Evolutionary conservation across 2,329 filamentous ascomycete species (phyloP).

Genomic region (Penicillium hordei): DNA sequence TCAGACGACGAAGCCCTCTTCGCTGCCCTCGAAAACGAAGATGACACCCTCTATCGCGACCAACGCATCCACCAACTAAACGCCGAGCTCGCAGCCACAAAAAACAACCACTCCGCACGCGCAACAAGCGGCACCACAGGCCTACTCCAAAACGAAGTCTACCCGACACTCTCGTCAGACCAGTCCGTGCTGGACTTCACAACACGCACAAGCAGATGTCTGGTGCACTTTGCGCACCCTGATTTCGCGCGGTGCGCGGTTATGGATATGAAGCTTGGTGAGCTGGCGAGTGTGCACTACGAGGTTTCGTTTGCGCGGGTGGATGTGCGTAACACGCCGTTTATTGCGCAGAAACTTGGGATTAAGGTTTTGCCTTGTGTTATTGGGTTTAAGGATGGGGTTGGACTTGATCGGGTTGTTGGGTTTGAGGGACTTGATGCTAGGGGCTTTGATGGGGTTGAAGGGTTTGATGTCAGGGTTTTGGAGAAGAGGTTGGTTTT

Average conservation of each 20-base stretch:
- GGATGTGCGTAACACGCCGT: constrained; percentile 48
- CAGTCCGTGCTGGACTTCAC: constrained; percentile 61
- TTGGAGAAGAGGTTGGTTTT: constrained; percentile 45
- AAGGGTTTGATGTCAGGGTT: constrained; percentile 41
- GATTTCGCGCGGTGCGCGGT: constrained; percentile 62
- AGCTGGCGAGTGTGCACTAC: constrained; percentile 42
- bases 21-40: constrained; percentile 54
- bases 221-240: constrained; percentile 65
- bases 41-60: constrained; percentile 57
- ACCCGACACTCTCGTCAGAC: constrained; percentile 50
- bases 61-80: constrained; percentile 61
- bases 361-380: constrained; percentile 51
- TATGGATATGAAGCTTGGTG: constrained; percentile 60
- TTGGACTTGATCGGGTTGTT: constrained; percentile 46
- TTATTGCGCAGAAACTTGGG: constrained; percentile 49
- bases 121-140: constrained; percentile 31
- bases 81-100: constrained; percentile 53
- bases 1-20: constrained; percentile 62
- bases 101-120: constrained; percentile 38
- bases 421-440: constrained; percentile 50
- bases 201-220: constrained; percentile 56
- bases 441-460: constrained; percentile 39
- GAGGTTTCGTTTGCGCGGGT: constrained; percentile 48
- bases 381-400: constrained; percentile 50
- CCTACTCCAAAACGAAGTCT: constrained; percentile 30